Evolutionary conservation across 2,329 filamentous ascomycete species (phyloP), one percentile per base, ranked within the genome.

Genomic region (Nannizzia gypsea): DNA sequence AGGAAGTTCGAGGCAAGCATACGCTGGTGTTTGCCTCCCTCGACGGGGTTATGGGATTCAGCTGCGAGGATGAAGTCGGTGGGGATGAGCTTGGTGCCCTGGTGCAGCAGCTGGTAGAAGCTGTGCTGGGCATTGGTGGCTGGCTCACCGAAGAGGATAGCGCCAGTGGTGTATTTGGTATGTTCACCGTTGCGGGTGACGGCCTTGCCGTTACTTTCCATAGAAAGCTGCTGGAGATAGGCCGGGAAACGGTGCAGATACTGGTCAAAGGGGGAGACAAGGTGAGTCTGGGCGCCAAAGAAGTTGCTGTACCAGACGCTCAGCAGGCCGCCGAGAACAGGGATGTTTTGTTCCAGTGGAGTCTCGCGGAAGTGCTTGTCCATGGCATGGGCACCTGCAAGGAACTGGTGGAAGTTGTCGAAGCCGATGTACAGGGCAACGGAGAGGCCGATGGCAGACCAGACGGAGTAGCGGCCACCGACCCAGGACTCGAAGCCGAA

Each of bases 291-390:
- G 58, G 93, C 90, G 73, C 91, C 91, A 77, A 95, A 99, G 79
- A 97, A 97, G 80, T 99, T 89, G 64, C 90, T 95, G 81, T 99
- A 99, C 90, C 91, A 99, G 60, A 99, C 91, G 69, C 90, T 96
- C 71, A 99, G 77, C 31, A 99, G 84, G 75, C 92, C 93, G 72
- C 87, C 93, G 66, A 99, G 81, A 58, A 90, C 82, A 61, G 93
- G 93, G 66, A 99, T 97, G 78, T 99, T 99, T 78, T 97, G 80
- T 78, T 91, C 88, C 28, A 97, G 80, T 6, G 93, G 91, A 22
- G 93, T 85, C 71, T 89, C 85, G 69, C 85, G 85, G 85, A 99
- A 99, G 81, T 99, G 93, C 80, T 90, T 90, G 80, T 99, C 93
- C 91, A 99, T 96, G 71, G 89, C 90, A 72, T 99, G 88, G 59